Evolutionary conservation across 208 protist genomes (phyloP).

Genomic region (Phytomonas serpens): DNA sequence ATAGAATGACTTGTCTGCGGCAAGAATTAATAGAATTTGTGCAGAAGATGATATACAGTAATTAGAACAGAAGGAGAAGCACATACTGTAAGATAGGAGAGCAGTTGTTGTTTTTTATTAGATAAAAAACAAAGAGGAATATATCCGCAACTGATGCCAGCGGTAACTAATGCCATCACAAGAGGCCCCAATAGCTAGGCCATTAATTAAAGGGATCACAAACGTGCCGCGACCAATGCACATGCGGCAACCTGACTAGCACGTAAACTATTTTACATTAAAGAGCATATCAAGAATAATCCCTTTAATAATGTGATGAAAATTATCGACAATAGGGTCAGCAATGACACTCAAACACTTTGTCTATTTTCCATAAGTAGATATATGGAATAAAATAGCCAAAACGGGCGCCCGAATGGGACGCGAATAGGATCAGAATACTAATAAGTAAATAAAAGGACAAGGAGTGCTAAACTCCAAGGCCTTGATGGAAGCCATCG

Average conservation of each 20-base stretch:
- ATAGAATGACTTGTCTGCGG: not conserved
- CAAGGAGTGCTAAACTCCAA: not conserved
- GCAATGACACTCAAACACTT: not conserved
- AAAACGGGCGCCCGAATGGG: not conserved
- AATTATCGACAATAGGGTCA: not conserved
- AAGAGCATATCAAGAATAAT: not conserved
- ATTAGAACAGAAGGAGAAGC: not conserved
- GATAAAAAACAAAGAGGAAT: not conserved
- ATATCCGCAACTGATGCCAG: not conserved
- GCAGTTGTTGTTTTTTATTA: not conserved
- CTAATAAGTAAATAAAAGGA: not conserved
- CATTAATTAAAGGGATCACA: not conserved
- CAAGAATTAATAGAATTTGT: conserved; percentile 1
- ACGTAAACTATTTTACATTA: not conserved
- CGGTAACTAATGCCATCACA: not conserved
- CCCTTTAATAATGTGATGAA: not conserved
- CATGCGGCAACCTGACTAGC: not conserved
- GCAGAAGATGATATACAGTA: not conserved
- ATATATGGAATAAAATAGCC: not conserved
- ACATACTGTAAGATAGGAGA: not conserved
- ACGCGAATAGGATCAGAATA: not conserved
- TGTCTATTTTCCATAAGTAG: not conserved
- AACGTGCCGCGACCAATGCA: not conserved
- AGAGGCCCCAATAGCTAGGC: not conserved
- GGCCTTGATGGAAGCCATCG: not conserved